A percentile compares a stretch with the other conserved stretches of the same genome.
phyloP scores from a whole-genome alignment of 2,329 filamentous ascomycete species.

The Botryosphaeria dothidea region DNA sequence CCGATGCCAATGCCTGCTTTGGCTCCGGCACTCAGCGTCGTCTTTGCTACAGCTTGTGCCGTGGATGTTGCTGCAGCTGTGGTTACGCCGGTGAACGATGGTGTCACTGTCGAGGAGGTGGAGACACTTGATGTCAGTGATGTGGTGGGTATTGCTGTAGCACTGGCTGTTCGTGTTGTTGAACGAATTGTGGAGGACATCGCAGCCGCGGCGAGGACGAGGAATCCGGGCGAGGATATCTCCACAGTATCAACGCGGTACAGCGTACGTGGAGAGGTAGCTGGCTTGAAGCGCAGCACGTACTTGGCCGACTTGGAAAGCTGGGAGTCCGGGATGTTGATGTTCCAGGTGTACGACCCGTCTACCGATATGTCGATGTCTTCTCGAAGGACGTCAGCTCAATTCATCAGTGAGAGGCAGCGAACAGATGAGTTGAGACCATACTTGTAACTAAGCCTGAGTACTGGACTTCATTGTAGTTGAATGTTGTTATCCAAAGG shows the following conservation, averaged over 20 bases:
- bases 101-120: not conserved
- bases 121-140: not conserved
- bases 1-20: not conserved
- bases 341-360: not conserved
- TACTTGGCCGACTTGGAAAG: not conserved
- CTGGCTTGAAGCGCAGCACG: not conserved
- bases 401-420: no score
- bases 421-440: not conserved
- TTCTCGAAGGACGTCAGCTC: not conserved
- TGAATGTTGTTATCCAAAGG: not conserved
- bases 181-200: not conserved
- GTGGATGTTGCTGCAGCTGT: not conserved
- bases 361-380: not conserved
- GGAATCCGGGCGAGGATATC: not conserved
- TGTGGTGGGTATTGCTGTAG: not conserved
- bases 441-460: not conserved
- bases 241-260: not conserved
- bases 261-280: not conserved
- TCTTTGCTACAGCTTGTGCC: not conserved
- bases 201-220: not conserved
- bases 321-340: not conserved
- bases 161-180: not conserved
- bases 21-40: not conserved
- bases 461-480: not conserved
- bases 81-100: not conserved